Evolutionary conservation across 805 yeast species (phyloP).

Genomic region (Clavispora phyllophila): DNA sequence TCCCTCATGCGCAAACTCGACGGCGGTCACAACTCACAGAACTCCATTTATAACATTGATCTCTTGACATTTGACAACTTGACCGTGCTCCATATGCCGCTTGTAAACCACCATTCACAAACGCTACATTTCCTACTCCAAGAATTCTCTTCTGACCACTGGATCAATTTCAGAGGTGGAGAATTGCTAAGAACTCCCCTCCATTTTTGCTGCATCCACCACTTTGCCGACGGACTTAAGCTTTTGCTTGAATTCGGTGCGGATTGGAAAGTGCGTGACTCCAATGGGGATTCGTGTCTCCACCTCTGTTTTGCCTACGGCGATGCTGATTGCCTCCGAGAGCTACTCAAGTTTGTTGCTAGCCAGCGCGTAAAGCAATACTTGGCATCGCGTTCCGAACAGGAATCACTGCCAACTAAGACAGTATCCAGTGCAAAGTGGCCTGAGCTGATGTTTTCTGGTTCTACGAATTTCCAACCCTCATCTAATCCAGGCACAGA

Average conservation of each 20-base stretch:
- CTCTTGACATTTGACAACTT: constrained; percentile 48
- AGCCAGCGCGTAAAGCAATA: constrained; percentile 7
- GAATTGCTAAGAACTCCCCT: constrained; percentile 51
- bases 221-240: constrained; percentile 58
- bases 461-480: not conserved
- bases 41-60: constrained; percentile 18
- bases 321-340: constrained; percentile 44
- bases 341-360: constrained; percentile 13
- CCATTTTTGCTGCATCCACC: constrained; percentile 61
- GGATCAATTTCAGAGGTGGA: constrained; percentile 55
- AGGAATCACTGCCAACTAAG: constrained; percentile 32
- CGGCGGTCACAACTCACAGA: not conserved
- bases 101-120: constrained; percentile 54
- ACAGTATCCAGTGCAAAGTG: not conserved
- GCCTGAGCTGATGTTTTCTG: not conserved
- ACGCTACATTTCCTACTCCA: constrained; percentile 66
- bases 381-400: constrained; percentile 31
- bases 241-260: constrained; percentile 72
- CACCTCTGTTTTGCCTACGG: constrained; percentile 57
- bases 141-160: constrained; percentile 34
- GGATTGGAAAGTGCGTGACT: constrained; percentile 25
- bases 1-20: constrained; percentile 29
- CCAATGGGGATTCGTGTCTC: constrained; percentile 32
- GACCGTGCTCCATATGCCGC: constrained; percentile 69
- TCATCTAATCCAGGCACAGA: not conserved